These are phyloP conservation scores for Poa pratensis DNA, from an alignment of 176 grass and related monocot species.

Conservation along the genomic window DNA sequence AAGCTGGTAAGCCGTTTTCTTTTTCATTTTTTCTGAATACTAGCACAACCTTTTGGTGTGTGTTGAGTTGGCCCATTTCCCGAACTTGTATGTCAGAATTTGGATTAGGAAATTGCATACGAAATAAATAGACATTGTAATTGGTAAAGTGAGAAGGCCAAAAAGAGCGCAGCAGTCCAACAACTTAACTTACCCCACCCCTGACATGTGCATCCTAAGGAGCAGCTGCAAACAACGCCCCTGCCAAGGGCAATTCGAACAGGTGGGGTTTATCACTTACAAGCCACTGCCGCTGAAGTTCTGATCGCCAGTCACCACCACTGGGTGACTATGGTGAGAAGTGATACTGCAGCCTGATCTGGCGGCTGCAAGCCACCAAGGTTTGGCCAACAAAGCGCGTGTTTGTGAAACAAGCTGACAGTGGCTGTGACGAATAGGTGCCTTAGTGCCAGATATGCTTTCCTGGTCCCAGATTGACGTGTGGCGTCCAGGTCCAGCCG, in stretches of 20 bases:
- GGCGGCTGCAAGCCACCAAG: background rate
- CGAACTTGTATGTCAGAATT: background rate
- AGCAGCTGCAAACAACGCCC: background rate
- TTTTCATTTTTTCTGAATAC: background rate
- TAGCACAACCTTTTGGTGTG: background rate
- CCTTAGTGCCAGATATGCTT: background rate
- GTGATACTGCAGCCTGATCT: background rate
- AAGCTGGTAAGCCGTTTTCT: conserved; percentile 55
- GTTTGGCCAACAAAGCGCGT: background rate
- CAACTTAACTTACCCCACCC: background rate
- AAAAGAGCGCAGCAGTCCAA: background rate
- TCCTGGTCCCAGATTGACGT: background rate
- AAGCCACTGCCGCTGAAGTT: background rate
- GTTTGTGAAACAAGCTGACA: background rate
- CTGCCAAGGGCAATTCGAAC: background rate
- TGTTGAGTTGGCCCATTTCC: background rate
- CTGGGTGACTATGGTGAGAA: background rate
- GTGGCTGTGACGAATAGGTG: background rate
- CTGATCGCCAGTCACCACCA: too few species aligned
- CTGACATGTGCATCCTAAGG: background rate
- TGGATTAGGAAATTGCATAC: background rate
- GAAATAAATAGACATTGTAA: background rate
- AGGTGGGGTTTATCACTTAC: background rate
- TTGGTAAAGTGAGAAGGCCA: background rate
- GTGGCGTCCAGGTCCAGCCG: too few species aligned